These are phyloP conservation scores for Ceratocystis destructans DNA, from an alignment of 2,329 filamentous ascomycete genomes.

Conservation along the genomic window DNA sequence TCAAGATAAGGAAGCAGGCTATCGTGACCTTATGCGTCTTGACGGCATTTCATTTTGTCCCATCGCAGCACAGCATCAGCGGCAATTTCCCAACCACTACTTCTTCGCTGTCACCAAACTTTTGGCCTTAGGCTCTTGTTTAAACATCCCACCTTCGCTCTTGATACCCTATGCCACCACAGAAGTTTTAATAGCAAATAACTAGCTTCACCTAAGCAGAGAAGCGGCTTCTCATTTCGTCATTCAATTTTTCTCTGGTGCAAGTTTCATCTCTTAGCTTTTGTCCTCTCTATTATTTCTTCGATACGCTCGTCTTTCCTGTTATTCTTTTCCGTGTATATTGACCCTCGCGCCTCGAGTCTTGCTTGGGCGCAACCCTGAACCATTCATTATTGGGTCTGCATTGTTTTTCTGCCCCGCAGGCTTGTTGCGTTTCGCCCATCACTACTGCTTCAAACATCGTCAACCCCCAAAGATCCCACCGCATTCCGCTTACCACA, in stretches of 20 bases:
- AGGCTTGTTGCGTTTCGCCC: neutral
- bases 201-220: neutral
- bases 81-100: neutral
- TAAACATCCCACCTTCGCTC: conserved; percentile 12
- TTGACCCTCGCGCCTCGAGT: neutral
- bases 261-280: neutral
- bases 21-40: neutral
- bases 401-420: conserved; percentile 4
- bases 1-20: neutral
- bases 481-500: neutral
- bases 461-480: neutral
- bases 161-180: neutral
- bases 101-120: neutral
- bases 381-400: neutral
- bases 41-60: neutral
- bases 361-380: neutral
- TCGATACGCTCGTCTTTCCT: neutral
- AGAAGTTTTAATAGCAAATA: neutral
- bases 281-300: neutral
- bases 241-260: neutral
- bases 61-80: neutral
- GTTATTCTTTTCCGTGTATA: neutral
- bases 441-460: neutral
- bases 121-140: conserved; percentile 5
- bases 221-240: neutral